phyloP scores from a whole-genome alignment of 2,329 filamentous ascomycete genomes.

The Lojkania enalia region DNA sequence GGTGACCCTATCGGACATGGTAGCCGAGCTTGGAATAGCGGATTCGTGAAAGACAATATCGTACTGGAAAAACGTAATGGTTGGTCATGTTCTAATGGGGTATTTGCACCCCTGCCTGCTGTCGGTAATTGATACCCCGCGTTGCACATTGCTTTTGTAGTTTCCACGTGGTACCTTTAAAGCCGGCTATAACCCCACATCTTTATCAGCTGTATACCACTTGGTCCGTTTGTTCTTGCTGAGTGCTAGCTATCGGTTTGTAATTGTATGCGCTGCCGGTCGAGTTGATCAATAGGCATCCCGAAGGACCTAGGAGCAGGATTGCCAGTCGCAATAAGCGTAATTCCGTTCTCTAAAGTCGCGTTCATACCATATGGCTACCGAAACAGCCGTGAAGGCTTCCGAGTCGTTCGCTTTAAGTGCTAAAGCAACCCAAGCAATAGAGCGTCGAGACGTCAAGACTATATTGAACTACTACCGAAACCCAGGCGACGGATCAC shows the following conservation, averaged over 20 bases:
- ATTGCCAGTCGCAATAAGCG: not conserved
- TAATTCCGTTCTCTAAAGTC: not conserved
- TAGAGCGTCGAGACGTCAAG: constrained; percentile 7
- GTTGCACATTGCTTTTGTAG: constrained; percentile 1
- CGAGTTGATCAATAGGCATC: not conserved
- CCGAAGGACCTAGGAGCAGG: not conserved
- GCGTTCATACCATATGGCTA: not conserved
- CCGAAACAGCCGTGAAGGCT: not conserved
- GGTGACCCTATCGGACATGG: too few species aligned
- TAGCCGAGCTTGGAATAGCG: too few species aligned
- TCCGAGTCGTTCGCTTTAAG: not conserved
- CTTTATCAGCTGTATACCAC: not conserved
- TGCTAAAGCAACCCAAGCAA: not conserved
- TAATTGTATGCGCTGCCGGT: not conserved
- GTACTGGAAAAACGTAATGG: not conserved
- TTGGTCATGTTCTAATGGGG: not conserved
- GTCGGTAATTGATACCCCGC: constrained; percentile 1
- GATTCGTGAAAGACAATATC: too few species aligned
- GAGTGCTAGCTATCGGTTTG: not conserved
- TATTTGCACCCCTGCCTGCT: not conserved
- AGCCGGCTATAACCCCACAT: not conserved
- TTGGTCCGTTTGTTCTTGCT: not conserved
- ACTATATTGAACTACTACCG: constrained; percentile 15
- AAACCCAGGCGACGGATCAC: constrained; percentile 13
- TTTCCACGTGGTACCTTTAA: not conserved